Evolutionary conservation across 495 filamentous ascomycete genomes (phyloP).

Genomic region (Penicillium daleae): DNA sequence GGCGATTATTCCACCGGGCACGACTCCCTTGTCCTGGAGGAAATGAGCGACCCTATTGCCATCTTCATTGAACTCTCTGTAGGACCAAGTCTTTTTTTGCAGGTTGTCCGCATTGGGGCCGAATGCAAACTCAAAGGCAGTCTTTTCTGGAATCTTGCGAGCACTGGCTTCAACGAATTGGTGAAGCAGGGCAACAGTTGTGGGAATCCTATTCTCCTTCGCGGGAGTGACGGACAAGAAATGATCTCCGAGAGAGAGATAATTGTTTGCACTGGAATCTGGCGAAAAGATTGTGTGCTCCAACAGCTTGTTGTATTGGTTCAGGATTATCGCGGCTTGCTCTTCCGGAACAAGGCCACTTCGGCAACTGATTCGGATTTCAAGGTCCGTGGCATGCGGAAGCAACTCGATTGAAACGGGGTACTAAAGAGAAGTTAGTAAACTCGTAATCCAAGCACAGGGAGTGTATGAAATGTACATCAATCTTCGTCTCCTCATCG

Average conservation of each 20-base stretch:
- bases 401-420: slow-evolving; percentile 74
- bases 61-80: slow-evolving; percentile 38
- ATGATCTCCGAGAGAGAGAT: slow-evolving; percentile 22
- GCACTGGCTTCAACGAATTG: slow-evolving; percentile 53
- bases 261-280: slow-evolving; percentile 25
- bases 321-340: slow-evolving; percentile 55
- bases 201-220: slow-evolving; percentile 39
- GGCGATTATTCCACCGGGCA: slow-evolving; percentile 41
- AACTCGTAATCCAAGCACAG: neutral
- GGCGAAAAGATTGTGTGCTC: slow-evolving; percentile 32
- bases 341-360: slow-evolving; percentile 60
- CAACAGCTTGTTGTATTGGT: slow-evolving; percentile 37
- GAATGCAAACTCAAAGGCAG: slow-evolving; percentile 47
- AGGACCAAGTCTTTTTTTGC: slow-evolving; percentile 43
- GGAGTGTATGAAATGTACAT: slow-evolving; percentile 43
- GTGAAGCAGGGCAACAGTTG: slow-evolving; percentile 33
- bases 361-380: slow-evolving; percentile 64
- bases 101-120: slow-evolving; percentile 31
- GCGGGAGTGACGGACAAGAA: slow-evolving; percentile 52
- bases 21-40: slow-evolving; percentile 36
- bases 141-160: slow-evolving; percentile 38
- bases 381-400: slow-evolving; percentile 48
- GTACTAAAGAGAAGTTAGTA: slow-evolving; percentile 47
- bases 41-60: slow-evolving; percentile 46
- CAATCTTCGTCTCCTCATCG: slow-evolving; percentile 59